These are phyloP conservation scores for Przewalskia tangutica DNA, from an alignment of 257 asterid species.

Conservation along the genomic window DNA sequence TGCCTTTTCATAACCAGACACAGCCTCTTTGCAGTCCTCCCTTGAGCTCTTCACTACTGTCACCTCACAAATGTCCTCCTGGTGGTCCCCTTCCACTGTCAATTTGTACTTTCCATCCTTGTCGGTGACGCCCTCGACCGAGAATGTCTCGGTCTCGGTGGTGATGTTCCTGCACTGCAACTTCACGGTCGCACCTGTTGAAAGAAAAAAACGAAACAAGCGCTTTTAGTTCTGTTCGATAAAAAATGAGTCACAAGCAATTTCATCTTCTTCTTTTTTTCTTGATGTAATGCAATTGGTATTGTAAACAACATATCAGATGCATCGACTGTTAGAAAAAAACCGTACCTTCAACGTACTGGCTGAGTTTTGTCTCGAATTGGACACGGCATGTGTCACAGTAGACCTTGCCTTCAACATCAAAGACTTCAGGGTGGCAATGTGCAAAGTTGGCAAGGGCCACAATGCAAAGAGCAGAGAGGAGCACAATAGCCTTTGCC, in stretches of 20 bases:
- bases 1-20: slow-evolving; percentile 7
- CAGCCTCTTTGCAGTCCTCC: slow-evolving; percentile 16
- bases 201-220: not conserved
- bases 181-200: slow-evolving; percentile 23
- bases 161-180: slow-evolving; percentile 22
- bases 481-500: slow-evolving; percentile 11
- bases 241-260: not conserved
- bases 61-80: slow-evolving; percentile 35
- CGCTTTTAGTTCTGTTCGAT: not conserved
- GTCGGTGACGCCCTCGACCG: slow-evolving; percentile 9
- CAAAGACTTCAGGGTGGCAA: not conserved
- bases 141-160: not conserved
- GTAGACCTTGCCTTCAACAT: slow-evolving; percentile 8
- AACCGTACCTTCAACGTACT: not conserved
- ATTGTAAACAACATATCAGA: not conserved
- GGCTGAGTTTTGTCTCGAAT: slow-evolving; percentile 5
- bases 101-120: slow-evolving; percentile 17
- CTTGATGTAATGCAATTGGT: too few relatives aligned
- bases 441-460: slow-evolving; percentile 5
- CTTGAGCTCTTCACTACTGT: slow-evolving; percentile 13
- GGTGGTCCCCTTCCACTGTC: slow-evolving; percentile 21
- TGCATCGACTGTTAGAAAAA: not conserved
- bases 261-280: too few relatives aligned
- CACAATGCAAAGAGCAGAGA: slow-evolving; percentile 9
- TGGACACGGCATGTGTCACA: slow-evolving; percentile 8